Base-by-base conservation (phyloP, 2,329 filamentous ascomycete genomes). In the Hymenotorrendiella dingleyae region DNA sequence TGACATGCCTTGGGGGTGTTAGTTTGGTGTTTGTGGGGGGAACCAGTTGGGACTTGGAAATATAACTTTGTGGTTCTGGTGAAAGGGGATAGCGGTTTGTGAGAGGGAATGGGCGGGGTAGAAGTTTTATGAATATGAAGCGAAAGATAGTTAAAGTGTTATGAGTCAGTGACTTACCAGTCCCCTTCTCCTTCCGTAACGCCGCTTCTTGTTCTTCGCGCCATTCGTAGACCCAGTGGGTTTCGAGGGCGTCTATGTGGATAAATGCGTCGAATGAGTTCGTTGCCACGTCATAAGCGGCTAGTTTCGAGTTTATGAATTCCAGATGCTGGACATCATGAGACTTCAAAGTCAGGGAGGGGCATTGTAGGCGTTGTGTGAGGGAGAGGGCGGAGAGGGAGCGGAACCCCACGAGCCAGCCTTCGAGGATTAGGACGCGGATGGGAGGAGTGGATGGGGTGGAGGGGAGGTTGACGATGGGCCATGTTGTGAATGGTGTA, bases 351-450 rank as follows among this genome's bases (percentile, higher is more conserved):
- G 73, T 67, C 1, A 72, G 71, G 14, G 66, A 48, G 7, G 33
- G 14, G 14, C 43, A 28, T 2, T 39, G 54, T 49, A 67, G 59
- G 67, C 71, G 76, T 21, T 55, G 45, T 43, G 65, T 60, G 2
- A 85, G 54, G 1, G 65, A 65, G 0, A 60, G 52, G 1, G 69
- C 62, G 14, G 67, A 55, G 17, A 83, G 63, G 0, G 80, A 65
- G 7, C 74, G 72, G 58, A 86, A 86, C 0, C 82, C 82, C 2
- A 86, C 73, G 60, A 79, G 84, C 82, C 82, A 86, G 2, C 82
- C 82, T 61, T 86, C 82, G 49, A 86, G 82, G 19, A 86, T 72
- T 1, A 86, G 69, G 1, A 85, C 71, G 3, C 66, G 52, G 19
- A 63, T 61, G 6, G 41, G 46, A 1, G 41, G 30, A 23, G 48